Evolutionary conservation across 345 rosid species (phyloP).

Genomic region (Rhodomyrtus tomentosa): DNA sequence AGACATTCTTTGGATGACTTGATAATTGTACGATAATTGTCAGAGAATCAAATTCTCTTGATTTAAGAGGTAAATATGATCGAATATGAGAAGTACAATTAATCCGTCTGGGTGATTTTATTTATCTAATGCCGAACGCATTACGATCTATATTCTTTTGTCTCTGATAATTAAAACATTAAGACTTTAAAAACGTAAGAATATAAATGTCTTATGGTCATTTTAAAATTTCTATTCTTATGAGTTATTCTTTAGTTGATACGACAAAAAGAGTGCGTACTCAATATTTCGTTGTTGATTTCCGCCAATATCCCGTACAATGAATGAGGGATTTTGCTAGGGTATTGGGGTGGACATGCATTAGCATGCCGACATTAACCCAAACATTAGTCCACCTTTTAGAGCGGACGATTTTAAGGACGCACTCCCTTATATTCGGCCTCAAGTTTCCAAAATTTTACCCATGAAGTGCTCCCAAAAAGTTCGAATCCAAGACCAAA

Average conservation of each 20-base stretch:
- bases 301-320: background rate
- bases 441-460: background rate
- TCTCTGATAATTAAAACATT: background rate
- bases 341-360: background rate
- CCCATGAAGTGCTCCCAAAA: background rate
- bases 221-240: background rate
- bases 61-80: background rate
- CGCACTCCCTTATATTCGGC: background rate
- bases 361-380: background rate
- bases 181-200: background rate
- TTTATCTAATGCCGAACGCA: background rate
- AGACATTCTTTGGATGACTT: background rate
- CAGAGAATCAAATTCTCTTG: background rate
- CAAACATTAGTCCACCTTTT: background rate
- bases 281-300: background rate
- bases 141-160: background rate
- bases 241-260: background rate
- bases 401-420: background rate
- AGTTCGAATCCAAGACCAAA: background rate
- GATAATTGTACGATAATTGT: background rate
- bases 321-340: background rate
- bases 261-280: background rate
- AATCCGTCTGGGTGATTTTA: background rate
- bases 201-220: background rate
- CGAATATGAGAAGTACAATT: background rate